Evolutionary conservation across 495 filamentous ascomycete species (phyloP).

Genomic region (Penicillium coffeae): DNA sequence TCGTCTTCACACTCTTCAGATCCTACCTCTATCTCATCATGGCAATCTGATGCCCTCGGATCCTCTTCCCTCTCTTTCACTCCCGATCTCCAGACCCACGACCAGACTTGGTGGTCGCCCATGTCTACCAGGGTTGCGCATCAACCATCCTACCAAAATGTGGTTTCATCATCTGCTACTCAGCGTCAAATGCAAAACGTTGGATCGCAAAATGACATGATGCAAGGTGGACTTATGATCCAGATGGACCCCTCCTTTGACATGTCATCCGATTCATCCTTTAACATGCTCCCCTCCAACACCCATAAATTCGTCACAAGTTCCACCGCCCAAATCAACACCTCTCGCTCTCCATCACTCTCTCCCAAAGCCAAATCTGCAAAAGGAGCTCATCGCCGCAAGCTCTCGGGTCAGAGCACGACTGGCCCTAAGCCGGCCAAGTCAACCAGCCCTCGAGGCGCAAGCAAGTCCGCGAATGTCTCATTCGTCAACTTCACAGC

Average conservation of each 20-base stretch:
- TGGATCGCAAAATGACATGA: conserved; percentile 33
- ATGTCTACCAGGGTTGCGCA: conserved; percentile 36
- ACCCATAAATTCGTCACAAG: conserved; percentile 29
- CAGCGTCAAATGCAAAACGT: conserved; percentile 29
- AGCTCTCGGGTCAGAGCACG: conserved; percentile 37
- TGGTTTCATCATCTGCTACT: conserved; percentile 32
- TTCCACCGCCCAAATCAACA: conserved; percentile 26
- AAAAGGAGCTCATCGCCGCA: conserved; percentile 30
- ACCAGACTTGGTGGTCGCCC: conserved; percentile 44
- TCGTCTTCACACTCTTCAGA: conserved; percentile 44
- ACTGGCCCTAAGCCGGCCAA: conserved; percentile 35
- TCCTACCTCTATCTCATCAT: conserved; percentile 42
- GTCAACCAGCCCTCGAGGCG: conserved; percentile 29
- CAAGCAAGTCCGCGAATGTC: conserved; percentile 43
- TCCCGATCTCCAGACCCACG: conserved; percentile 37
- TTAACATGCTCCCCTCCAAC: conserved; percentile 24
- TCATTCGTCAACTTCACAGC: conserved; percentile 94
- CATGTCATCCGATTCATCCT: conserved; percentile 31
- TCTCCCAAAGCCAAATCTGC: conserved; percentile 34
- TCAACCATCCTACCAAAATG: conserved; percentile 35
- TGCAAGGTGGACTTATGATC: conserved; percentile 47
- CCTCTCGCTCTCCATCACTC: conserved; percentile 37
- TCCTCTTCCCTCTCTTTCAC: conserved; percentile 38
- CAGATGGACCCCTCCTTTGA: conserved; percentile 41
- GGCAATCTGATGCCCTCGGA: conserved; percentile 42